Evolutionary conservation across 441 rosid genomes (phyloP), one percentile per base, ranked within the genome.

Genomic region (Croton setiger): DNA sequence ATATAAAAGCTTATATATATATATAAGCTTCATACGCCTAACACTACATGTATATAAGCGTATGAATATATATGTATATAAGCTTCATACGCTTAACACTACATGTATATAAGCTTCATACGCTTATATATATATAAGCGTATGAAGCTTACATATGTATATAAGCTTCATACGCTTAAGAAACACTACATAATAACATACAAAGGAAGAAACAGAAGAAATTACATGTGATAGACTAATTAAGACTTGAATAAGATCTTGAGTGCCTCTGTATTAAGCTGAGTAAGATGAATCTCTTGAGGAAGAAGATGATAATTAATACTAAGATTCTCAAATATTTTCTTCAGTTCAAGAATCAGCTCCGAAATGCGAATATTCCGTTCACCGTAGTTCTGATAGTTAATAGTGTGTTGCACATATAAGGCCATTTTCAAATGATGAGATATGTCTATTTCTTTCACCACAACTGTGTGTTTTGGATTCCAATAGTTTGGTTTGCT

Each of bases 241-340:
- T 7, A 51, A n/a, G 31, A 53, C 5, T 6, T 1, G 0, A 27
- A 14, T 9, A 23, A 23, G 11, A 5, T 10, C 17, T 37, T 55
- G 36, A 55, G 27, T 5, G 36, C 36, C 1, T 55, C 60, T 3
- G 20, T 43, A 4, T 61, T 43, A 15, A 61, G 15, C 15, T 61
- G 33, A 6, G 74, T 64, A 23, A 83, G 79, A 64, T 80, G 76
- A 20, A 83, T 71, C 44, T 80, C 59, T 48, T 75, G 85, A 45
- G 85, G 87, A 21, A 83, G 78, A n/a, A 81, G 81, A 43, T 57
- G 71, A 23, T 75, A 83, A 51, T 68, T 72, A 53, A 84, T 76
- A 35, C 68, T 66, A 33, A 79, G 76, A 27, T 60, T 58, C 53
- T 84, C 85, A 44, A 78, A 82, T 11, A 82, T 75, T 37, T 62